Percentiles rank a stretch among this genome's conserved stretches.
phyloP scores from a whole-genome alignment of 2,329 filamentous ascomycete species.

The Xylaria arbuscula region DNA sequence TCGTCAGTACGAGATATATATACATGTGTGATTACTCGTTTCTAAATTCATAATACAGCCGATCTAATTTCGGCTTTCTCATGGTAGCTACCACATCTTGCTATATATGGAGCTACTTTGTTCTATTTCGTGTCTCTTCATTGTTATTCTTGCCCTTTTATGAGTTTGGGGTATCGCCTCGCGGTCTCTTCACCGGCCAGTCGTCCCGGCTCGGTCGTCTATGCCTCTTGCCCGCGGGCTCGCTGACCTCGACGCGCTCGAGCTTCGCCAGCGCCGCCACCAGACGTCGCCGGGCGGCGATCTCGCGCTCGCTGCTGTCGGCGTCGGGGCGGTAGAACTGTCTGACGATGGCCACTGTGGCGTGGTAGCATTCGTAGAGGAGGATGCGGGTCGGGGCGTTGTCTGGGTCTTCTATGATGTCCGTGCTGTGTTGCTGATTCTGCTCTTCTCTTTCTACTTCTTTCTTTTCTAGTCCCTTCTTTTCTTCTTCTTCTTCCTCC shows the following conservation, averaged over 20 bases:
- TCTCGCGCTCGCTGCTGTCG: constrained; percentile 62
- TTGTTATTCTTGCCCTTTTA: not conserved
- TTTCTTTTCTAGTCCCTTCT: too few relatives aligned
- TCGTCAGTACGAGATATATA: constrained; percentile 1
- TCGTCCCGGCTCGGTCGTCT: constrained; percentile 55
- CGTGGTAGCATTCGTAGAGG: constrained; percentile 69
- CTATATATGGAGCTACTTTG: not conserved
- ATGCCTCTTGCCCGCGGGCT: constrained; percentile 49
- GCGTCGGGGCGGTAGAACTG: constrained; percentile 65
- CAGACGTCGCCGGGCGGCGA: constrained; percentile 64
- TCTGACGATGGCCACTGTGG: constrained; percentile 62
- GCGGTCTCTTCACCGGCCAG: constrained; percentile 59
- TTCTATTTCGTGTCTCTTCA: too few relatives aligned
- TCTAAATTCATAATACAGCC: not conserved
- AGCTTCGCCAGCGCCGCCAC: constrained; percentile 60
- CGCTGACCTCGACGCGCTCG: constrained; percentile 55
- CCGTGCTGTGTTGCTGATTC: constrained; percentile 30
- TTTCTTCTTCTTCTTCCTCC: constrained; percentile 21
- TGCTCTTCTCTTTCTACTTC: not conserved
- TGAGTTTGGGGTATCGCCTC: constrained; percentile 40
- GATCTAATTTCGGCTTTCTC: not conserved
- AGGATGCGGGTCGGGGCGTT: constrained; percentile 60
- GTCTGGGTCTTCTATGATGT: constrained; percentile 57
- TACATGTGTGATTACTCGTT: not conserved
- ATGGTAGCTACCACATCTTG: not conserved